Conservation (phyloP, 345 rosid species). For the Murraya paniculata region DNA sequence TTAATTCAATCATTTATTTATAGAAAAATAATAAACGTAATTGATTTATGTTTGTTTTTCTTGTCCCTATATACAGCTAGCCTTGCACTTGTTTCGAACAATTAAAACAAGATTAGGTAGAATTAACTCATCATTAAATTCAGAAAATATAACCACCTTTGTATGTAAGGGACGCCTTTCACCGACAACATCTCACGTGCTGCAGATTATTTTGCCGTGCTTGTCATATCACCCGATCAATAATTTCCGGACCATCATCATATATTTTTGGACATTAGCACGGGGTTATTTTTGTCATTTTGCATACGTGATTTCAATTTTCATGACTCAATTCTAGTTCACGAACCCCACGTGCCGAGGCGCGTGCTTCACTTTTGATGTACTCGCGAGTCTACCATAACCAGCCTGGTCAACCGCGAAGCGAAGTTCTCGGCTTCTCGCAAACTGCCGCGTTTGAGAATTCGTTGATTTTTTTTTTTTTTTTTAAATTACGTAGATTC, state of each 20-base stretch:
- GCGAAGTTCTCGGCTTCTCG: neutral
- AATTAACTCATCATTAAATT: slow-evolving; percentile 5
- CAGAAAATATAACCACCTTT: neutral
- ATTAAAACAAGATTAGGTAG: slow-evolving; percentile 16
- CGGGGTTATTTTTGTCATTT: neutral
- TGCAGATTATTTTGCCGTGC: neutral
- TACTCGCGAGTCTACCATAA: slow-evolving; percentile 16
- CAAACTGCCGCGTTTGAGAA: neutral
- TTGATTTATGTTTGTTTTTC: neutral
- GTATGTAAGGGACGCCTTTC: neutral
- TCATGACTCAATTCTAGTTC: neutral
- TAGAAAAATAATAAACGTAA: neutral
- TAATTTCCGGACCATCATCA: neutral
- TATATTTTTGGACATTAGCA: neutral
- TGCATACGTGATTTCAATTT: neutral
- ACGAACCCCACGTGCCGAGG: slow-evolving; percentile 17
- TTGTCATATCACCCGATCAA: neutral
- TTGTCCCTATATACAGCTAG: neutral
- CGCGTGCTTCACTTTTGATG: slow-evolving; percentile 1
- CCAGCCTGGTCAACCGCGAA: slow-evolving; percentile 22
- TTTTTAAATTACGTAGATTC: too few relatives aligned
- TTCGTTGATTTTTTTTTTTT: slow-evolving; percentile 12
- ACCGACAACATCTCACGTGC: slow-evolving; percentile 10
- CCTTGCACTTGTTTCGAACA: neutral
- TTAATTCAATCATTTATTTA: neutral